Evolutionary conservation across 805 yeast species (phyloP), one percentile per base, ranked within the genome.

Genomic region (Zygoascus biomembranicola): DNA sequence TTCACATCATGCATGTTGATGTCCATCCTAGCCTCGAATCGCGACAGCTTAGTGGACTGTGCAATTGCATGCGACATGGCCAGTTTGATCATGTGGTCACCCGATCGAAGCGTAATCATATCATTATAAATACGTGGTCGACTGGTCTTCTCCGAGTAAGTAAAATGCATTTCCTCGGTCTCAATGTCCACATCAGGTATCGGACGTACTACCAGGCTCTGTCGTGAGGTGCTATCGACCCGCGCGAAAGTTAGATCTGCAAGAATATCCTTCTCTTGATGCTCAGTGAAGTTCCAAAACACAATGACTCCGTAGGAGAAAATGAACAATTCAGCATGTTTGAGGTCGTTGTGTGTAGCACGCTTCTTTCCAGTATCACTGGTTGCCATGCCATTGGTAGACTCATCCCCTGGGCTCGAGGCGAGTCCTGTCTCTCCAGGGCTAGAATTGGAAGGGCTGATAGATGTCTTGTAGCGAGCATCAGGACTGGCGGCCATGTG

Each of bases 41-140:
- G 73, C 43, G 96, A 86, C 32, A 94, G 71, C 66, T 90, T 94
- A 1, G 97, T 90, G 58, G 95, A 88, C 69, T 94, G 99, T 0
- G 98, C 97, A 57, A 94, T 88, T 1, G 98, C 96, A 69, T 94
- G 96, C 1, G 97, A 87, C 80, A 94, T 80, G 5, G 97, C 88
- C 54, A 94, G 73, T 65, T 94, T 94, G 61, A 90, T 88, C 63
- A 92, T 77, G 70, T 90, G 97, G 66, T 92, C 97, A 8, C 95
- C 95, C 1, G 92, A 82, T 53, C 94, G 77, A 50, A 94, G 70
- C 0, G 97, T 90, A 59, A 94, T 85, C 85, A 92, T 86, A 69
- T 94, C 99, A 68, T 94, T 94, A 69, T 84, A 90, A 37, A 73
- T 71, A 32, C 72, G 65, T 1, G 84, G 82, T 14, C 77, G 70